Base-by-base conservation (phyloP, 139 green algal genomes). In the Pleodorina starrii region DNA sequence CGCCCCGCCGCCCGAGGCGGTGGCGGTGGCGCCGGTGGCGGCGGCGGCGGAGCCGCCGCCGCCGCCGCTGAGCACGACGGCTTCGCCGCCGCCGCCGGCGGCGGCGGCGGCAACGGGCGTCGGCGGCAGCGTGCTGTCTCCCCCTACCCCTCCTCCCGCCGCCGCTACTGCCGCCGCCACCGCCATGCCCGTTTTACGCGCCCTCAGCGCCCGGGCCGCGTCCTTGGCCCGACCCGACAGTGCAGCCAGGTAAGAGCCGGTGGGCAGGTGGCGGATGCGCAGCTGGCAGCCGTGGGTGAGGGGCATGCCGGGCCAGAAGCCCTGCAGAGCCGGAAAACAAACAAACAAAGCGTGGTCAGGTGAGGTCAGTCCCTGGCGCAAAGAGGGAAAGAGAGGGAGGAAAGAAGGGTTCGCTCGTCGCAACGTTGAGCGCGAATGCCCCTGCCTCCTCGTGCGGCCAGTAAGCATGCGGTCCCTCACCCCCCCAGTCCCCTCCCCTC, bases 191-290 rank as follows among this genome's bases (percentile, higher is more conserved):
- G 10, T 23, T 7, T 51, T 50, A 2, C 38, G 36, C 1, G 29
- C 14, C 9, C 57, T 40, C 14, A 36, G 29, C 40, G 40, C 40
- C 59, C 68, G 44, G 27, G 11, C 59, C 25, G 80, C 80, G 2
- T 77, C 59, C 63, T 78, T 87, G 59, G 80, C 80, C 43, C 36
- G 32, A 21, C 17, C 17, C 0, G 60, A 68, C n/a, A 79, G n/a
- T 7, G 63, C 81, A 0, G 81, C 83, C 46, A 89, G 83, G 83
- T 82, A 80, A 46, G 36, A 72, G 46, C 83, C 83, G 16, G 83
- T 89, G 68, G 83, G 68, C 35, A 89, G 46, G 83, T 89, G 83
- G 32, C 68, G 68, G 68, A 89, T 89, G 46, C 83, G 83, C 25
- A 89, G 21, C 35, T 51, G 19, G 68, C 46, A 57, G 35, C 9